These are phyloP conservation scores for Phytophthora hybrid DNA, from an alignment of 352 stramenopile species.

Conservation along the genomic window DNA sequence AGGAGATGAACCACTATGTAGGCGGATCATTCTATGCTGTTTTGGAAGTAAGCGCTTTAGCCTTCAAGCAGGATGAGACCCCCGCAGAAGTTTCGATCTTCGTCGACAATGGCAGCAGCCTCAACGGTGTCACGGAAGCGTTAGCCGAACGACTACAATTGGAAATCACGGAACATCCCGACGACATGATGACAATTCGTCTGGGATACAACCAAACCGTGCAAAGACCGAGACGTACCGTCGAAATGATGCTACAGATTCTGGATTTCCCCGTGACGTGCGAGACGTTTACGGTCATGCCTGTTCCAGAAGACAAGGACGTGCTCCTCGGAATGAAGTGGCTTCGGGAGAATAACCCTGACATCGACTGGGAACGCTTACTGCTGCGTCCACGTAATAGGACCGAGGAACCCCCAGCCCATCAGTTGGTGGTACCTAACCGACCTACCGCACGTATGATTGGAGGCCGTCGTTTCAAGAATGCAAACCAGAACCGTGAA, in stretches of 20 bases:
- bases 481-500: constrained; percentile 1
- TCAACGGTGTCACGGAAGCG: constrained; percentile 12
- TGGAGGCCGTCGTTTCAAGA: not conserved
- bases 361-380: constrained; percentile 1
- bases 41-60: constrained; percentile 9
- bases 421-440: not conserved
- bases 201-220: constrained; percentile 7
- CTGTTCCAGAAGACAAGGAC: constrained; percentile 4
- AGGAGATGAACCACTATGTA: constrained; percentile 9
- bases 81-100: not conserved
- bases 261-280: constrained; percentile 1
- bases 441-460: not conserved
- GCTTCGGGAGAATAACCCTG: constrained; percentile 2
- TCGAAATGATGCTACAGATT: constrained; percentile 8
- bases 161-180: constrained; percentile 1
- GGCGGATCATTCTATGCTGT: constrained; percentile 1
- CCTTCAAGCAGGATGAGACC: constrained; percentile 1
- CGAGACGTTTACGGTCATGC: constrained; percentile 1
- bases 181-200: constrained; percentile 11
- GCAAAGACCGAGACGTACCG: constrained; percentile 3
- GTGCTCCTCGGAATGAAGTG: constrained; percentile 3
- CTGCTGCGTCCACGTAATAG: not conserved
- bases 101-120: constrained; percentile 9
- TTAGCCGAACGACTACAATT: not conserved
- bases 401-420: not conserved